A percentile compares a stretch with the other conserved stretches of the same genome.
phyloP scores from a whole-genome alignment of 1,284 basidiomycete species.

The Microbotryum violaceum region DNA sequence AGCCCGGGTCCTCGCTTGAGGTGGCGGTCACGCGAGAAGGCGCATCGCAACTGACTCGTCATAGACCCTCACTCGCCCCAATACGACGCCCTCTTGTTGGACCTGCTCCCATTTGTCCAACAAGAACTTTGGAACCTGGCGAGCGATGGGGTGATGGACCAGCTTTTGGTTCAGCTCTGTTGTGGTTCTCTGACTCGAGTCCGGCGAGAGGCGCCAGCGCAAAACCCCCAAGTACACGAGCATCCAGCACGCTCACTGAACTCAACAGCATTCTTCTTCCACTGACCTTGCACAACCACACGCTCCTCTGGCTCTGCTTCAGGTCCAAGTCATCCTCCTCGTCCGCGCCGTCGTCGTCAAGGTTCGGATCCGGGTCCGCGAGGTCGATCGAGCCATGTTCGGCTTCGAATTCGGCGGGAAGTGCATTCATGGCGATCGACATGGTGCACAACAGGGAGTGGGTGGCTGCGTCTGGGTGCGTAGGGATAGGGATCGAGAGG shows the following conservation, averaged over 20 bases:
- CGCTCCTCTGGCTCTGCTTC: slow-evolving; percentile 2
- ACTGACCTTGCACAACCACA: slow-evolving; percentile 31
- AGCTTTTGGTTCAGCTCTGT: background rate
- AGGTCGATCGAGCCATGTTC: slow-evolving; percentile 31
- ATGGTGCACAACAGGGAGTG: slow-evolving; percentile 1
- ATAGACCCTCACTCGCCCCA: slow-evolving; percentile 48
- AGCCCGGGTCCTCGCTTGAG: background rate
- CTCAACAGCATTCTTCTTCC: background rate
- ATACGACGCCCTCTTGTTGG: slow-evolving; percentile 43
- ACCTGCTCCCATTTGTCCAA: slow-evolving; percentile 47
- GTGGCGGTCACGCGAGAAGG: background rate
- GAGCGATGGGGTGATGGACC: background rate
- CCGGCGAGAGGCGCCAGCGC: background rate
- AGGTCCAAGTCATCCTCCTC: slow-evolving; percentile 24
- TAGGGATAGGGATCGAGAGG: too few species aligned
- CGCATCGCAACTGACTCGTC: slow-evolving; percentile 37
- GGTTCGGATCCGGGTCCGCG: slow-evolving; percentile 5
- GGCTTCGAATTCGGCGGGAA: slow-evolving; percentile 28
- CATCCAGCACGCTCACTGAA: background rate
- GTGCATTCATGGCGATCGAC: slow-evolving; percentile 22
- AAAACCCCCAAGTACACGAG: background rate
- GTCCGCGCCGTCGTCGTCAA: slow-evolving; percentile 19
- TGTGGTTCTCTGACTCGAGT: background rate
- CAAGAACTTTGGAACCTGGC: slow-evolving; percentile 47
- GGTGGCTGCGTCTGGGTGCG: too few species aligned